A percentile compares a stretch with the other conserved stretches of the same genome.
These are phyloP conservation scores for Candida ovalis DNA, from an alignment of 805 yeast species.

Conservation along the genomic window DNA sequence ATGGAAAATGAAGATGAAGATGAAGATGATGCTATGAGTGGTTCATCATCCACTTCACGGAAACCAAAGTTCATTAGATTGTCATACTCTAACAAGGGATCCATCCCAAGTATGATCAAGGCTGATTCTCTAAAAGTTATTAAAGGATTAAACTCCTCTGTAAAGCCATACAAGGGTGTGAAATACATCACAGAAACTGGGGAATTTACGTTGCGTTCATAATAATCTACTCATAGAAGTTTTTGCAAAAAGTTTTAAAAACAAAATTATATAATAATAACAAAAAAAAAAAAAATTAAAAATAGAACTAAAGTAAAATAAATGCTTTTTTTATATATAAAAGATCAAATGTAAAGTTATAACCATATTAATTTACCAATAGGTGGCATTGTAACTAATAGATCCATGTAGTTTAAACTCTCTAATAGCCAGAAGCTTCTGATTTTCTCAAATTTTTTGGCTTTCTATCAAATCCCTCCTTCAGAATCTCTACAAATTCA, in stretches of 20 bases:
- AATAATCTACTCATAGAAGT: not conserved
- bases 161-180: slow-evolving; percentile 87
- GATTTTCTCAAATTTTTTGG: slow-evolving; percentile 5
- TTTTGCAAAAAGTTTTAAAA: no score
- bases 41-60: not conserved
- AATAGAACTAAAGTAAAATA: not conserved
- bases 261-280: no score
- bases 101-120: slow-evolving; percentile 70
- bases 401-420: no score
- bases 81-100: slow-evolving; percentile 59
- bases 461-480: slow-evolving; percentile 32
- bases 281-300: not conserved
- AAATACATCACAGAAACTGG: slow-evolving; percentile 70
- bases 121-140: slow-evolving; percentile 59
- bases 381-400: no score
- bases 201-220: slow-evolving; percentile 44
- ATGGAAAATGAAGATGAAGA: slow-evolving; percentile 7
- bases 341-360: no score
- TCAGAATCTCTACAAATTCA: slow-evolving; percentile 34
- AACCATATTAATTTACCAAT: no score
- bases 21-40: slow-evolving; percentile 6
- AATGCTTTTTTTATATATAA: no score
- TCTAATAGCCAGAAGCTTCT: slow-evolving; percentile 7
- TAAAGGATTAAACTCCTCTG: slow-evolving; percentile 54
- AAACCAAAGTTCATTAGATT: slow-evolving; percentile 45